Evolutionary conservation across 2,329 filamentous ascomycete genomes (phyloP), one percentile per base, ranked within the genome.

Genomic region (Sporothrix dimorphospora): DNA sequence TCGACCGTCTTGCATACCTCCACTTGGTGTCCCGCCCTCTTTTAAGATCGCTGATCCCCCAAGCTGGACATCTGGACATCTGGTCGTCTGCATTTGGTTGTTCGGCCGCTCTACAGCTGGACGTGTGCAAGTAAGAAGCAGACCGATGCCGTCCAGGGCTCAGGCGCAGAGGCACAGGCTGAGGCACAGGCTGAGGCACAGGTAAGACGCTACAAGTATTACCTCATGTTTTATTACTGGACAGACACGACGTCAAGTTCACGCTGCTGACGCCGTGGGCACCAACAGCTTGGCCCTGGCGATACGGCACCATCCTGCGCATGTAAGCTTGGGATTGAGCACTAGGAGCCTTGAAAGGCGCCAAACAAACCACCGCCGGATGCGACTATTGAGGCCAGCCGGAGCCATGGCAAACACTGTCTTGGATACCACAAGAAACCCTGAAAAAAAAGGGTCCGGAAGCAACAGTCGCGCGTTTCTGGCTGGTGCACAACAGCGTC

Each of bases 361-460:
- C 65, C 47, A 53, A 51, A 68, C 47, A 63, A 65, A 53, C 30
- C 27, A 21, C 65, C 27, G 45, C 66, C 66, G 34, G 12, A 42
- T 40, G 66, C 49, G 47, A 40, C 30, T 55, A 16, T 69, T 69
- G 66, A 24, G 49, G 11, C 65, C 65, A 68, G 11, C 65, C 65
- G 53, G 27, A 49, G 47, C 42, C 63, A 42, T 49, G 65, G n/a
- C 59, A 63, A 67, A 49, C 30, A 51, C 6, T 27, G 19, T 34
- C 61, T 45, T 21, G 12, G 45, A 38, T 19, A 47, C 61, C 61
- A 19, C 38, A 53, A 9, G 19, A 66, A n/a, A n/a, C n/a, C n/a
- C n/a, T n/a, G n/a, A n/a, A n/a, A n/a, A n/a, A n/a, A n/a, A n/a
- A n/a, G n/a, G n/a, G n/a, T n/a, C n/a, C n/a, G n/a, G n/a, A 45